Conservation (phyloP, 768 basidiomycete genomes). For the Podaxis mareebaensis region DNA sequence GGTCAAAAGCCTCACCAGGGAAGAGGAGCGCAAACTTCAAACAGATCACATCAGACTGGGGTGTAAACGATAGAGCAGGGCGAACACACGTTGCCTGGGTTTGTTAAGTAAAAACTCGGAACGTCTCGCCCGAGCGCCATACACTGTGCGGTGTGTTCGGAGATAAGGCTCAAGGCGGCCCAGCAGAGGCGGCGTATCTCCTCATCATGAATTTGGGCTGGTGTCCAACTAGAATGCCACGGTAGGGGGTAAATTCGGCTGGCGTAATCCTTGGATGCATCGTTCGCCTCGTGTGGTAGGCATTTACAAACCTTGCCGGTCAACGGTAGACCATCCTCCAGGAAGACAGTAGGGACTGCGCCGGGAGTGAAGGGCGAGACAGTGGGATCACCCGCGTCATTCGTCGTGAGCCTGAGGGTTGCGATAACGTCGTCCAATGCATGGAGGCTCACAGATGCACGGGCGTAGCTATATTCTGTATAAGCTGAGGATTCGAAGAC, state of each 20-base stretch:
- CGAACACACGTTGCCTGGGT: constrained; percentile 60
- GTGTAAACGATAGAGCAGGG: background rate
- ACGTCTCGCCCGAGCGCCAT: constrained; percentile 63
- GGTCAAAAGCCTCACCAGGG: constrained; percentile 68
- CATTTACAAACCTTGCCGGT: constrained; percentile 40
- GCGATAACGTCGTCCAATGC: constrained; percentile 67
- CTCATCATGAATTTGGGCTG: constrained; percentile 59
- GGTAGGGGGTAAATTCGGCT: constrained; percentile 53
- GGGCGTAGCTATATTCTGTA: constrained; percentile 58
- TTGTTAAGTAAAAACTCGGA: constrained; percentile 57
- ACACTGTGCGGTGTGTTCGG: constrained; percentile 68
- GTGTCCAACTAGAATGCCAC: constrained; percentile 63
- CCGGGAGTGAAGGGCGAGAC: constrained; percentile 52
- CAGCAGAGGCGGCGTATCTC: constrained; percentile 78
- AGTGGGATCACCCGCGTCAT: constrained; percentile 57
- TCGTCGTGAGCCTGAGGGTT: constrained; percentile 50
- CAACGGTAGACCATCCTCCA: constrained; percentile 25
- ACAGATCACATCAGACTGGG: constrained; percentile 15
- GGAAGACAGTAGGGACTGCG: constrained; percentile 49
- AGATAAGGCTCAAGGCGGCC: constrained; percentile 69
- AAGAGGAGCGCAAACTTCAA: constrained; percentile 65
- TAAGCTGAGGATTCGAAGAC: constrained; percentile 78
- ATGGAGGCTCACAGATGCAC: constrained; percentile 52
- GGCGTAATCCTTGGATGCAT: constrained; percentile 36
- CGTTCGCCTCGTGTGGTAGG: constrained; percentile 35